Evolutionary conservation across 2,329 filamentous ascomycete genomes (phyloP).

Genomic region (Sphaceloma murrayae): DNA sequence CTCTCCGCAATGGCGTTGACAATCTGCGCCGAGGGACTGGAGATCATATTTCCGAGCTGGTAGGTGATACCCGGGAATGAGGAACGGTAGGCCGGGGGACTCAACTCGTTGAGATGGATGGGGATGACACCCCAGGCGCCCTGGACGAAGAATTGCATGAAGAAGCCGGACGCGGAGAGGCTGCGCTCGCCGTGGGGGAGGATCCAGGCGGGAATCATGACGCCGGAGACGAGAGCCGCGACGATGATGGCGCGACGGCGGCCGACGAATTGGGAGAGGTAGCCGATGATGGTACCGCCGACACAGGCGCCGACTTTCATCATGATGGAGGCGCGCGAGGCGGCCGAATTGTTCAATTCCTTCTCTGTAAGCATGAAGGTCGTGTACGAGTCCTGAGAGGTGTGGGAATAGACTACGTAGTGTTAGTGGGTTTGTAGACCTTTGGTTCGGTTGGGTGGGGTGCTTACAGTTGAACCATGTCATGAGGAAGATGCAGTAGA

Average conservation of each 20-base stretch:
- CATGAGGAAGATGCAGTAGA: conserved; percentile 73
- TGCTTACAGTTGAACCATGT: conserved; percentile 45
- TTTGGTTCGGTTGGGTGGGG: conserved; percentile 38
- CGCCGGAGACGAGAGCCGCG: conserved; percentile 50
- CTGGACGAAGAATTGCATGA: conserved; percentile 60
- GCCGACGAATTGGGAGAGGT: conserved; percentile 64
- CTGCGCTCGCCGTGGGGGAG: conserved; percentile 50
- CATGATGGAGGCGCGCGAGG: conserved; percentile 66
- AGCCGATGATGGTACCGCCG: conserved; percentile 63
- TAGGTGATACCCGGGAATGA: conserved; percentile 63
- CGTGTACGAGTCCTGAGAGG: conserved; percentile 70
- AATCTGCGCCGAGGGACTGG: conserved; percentile 63
- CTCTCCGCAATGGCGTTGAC: conserved; percentile 64
- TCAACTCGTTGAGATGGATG: conserved; percentile 65
- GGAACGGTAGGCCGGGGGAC: conserved; percentile 59
- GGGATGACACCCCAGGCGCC: conserved; percentile 60
- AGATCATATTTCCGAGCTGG: conserved; percentile 67
- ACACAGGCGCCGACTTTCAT: conserved; percentile 72
- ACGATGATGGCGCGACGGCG: conserved; percentile 59
- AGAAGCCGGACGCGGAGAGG: conserved; percentile 57
- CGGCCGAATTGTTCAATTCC: conserved; percentile 52
- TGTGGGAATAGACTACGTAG: conserved; percentile 57
- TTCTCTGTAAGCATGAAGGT: conserved; percentile 71
- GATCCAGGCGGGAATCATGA: conserved; percentile 62
- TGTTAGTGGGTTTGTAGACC: not conserved